Percentiles rank a stretch among this genome's conserved stretches.
Evolutionary conservation across 2,329 filamentous ascomycete genomes (phyloP).

Genomic region (Colletotrichum neosansevieriae): DNA sequence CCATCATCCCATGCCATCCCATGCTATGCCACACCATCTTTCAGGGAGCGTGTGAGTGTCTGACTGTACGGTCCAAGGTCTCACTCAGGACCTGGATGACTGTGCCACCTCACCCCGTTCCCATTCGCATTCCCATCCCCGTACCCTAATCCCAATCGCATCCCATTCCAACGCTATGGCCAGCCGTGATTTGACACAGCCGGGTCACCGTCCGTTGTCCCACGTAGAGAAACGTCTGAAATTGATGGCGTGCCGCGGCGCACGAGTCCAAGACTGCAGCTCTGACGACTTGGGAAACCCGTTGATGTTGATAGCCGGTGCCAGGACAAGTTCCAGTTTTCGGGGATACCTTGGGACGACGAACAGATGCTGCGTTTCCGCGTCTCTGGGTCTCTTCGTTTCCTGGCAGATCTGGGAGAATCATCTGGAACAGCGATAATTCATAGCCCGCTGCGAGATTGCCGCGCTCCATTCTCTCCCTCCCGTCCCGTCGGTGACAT

Average conservation of each 20-base stretch:
- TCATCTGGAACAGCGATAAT: constrained; percentile 34
- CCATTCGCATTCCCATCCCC: constrained; percentile 18
- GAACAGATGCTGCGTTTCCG: background rate
- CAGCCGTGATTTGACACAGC: constrained; percentile 19
- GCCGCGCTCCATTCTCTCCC: constrained; percentile 11
- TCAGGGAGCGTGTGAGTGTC: constrained; percentile 12
- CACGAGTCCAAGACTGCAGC: constrained; percentile 18
- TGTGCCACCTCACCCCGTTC: constrained; percentile 18
- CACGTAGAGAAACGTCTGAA: constrained; percentile 34
- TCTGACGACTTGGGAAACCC: constrained; percentile 9
- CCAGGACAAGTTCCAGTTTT: constrained; percentile 24
- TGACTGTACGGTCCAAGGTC: constrained; percentile 19
- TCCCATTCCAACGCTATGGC: constrained; percentile 34
- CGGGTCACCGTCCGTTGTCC: constrained; percentile 30
- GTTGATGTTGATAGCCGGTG: constrained; percentile 11
- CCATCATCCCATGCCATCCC: background rate
- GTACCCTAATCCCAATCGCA: constrained; percentile 16
- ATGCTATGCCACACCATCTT: constrained; percentile 7
- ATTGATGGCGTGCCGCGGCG: constrained; percentile 10
- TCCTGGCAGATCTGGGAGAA: constrained; percentile 15
- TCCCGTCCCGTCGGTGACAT: constrained; percentile 4
- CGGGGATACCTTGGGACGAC: constrained; percentile 8
- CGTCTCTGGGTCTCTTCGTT: too few relatives aligned
- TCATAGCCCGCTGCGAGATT: constrained; percentile 1
- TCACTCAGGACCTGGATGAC: constrained; percentile 26